Evolutionary conservation across 768 basidiomycete species (phyloP).

Genomic region (Mycena vulgaris): DNA sequence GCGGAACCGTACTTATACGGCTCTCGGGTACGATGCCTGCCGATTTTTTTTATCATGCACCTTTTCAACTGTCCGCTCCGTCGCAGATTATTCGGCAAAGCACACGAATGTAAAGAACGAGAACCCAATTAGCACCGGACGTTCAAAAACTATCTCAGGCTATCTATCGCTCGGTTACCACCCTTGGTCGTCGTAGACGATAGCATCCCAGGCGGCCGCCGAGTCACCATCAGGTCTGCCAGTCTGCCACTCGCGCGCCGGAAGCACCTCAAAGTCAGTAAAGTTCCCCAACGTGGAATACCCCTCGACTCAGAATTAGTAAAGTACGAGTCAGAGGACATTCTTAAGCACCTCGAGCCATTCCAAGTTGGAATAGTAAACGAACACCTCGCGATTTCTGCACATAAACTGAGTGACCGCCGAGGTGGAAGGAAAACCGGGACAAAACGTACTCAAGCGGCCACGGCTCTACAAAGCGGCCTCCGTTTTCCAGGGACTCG

Average conservation of each 20-base stretch:
- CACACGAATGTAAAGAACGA: too few species aligned
- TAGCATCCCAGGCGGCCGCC: constrained; percentile 38
- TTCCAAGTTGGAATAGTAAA: constrained; percentile 39
- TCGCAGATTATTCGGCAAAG: too few species aligned
- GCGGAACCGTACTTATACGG: too few species aligned
- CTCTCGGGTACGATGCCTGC: too few species aligned
- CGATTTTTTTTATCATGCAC: too few species aligned
- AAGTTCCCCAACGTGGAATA: constrained; percentile 38
- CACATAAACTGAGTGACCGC: neutral
- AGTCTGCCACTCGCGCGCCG: constrained; percentile 35
- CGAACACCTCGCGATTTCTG: constrained; percentile 42
- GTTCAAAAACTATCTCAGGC: too few species aligned
- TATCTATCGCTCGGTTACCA: constrained; percentile 39
- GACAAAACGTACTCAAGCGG: constrained; percentile 39
- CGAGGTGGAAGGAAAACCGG: too few species aligned
- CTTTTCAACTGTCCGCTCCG: too few species aligned
- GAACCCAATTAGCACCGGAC: too few species aligned
- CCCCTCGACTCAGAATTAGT: constrained; percentile 16
- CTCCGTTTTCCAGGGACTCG: constrained; percentile 44
- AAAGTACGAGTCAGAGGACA: neutral
- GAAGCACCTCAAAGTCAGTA: constrained; percentile 39
- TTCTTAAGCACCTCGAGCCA: constrained; percentile 33
- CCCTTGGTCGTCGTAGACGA: constrained; percentile 35
- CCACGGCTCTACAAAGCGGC: constrained; percentile 45
- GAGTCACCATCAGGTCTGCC: neutral